Base-by-base conservation (phyloP, 108 stramenopile genomes). In the Thalassiosira profunda region DNA sequence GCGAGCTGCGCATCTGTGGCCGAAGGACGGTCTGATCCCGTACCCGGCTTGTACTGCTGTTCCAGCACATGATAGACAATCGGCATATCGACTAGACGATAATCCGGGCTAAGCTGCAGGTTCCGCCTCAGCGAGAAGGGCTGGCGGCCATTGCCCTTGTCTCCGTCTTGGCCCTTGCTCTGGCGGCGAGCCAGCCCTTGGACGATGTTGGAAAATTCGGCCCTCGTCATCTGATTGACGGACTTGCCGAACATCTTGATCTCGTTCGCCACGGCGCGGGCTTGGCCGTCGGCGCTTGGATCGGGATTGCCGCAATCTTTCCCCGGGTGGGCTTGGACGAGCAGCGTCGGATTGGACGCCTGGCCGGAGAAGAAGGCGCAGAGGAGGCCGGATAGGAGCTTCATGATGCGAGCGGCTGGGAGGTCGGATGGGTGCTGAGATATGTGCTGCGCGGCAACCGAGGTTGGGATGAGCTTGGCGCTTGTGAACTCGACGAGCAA, bases 31-130 rank as follows among this genome's bases (percentile, higher is more conserved):
- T 29, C 26, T 23, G 17, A 5, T 14, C 29, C 3, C 14, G 43
- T 5, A n/a, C 34, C 34, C 28, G 58, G 58, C 14, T 34, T 46
- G 17, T 42, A 15, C 44, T 60, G 58, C 5, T 31, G 4, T 15
- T 34, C 42, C 58, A 60, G 18, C 9, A 60, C 44, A 15, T 60
- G 58, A 34, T 60, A 60, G 43, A 60, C 58, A 2, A 60, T 60
- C 12, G 58, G 58, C 43, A 60, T 5, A 34, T 3, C 23, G 11
- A 45, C 40, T 11, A 60, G 58, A 7, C 14, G 14, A 34, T 60
- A 60, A 12, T 28, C 38, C n/a, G 40, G 44, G 42, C 6, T 60
- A 11, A 15, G 14, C 42, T 57, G 1, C 25, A 23, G 35, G 24
- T 28, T 57, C 2, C 56, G 47, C 47, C 47, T 25, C 29, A 48